Evolutionary conservation across 768 basidiomycete genomes (phyloP), one percentile per base, ranked within the genome.

Genomic region (Rickenella mellea): DNA sequence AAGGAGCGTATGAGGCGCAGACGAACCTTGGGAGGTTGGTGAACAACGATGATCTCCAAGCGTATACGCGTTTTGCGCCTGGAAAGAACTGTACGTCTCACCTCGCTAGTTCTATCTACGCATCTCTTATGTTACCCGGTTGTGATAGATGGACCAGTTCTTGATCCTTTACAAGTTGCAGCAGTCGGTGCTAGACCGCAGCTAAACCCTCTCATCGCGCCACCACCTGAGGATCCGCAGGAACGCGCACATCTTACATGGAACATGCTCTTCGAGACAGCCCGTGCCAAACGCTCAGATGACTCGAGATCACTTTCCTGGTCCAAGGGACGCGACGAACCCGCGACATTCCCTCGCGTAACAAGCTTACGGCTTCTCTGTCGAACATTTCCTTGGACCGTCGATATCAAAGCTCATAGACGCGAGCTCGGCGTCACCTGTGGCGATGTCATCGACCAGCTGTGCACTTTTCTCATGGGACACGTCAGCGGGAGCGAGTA

Each of bases 221-320:
- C 78, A 2, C 15, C 53, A 53, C 30, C 62, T 58, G 46, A 64
- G 19, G 65, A 67, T 7, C 55, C 57, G 4, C 50, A 61, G 4
- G 68, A 72, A 1, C 58, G 62, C 21, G 68, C 70, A 5, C 73
- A 74, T 53, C 62, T 87, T 32, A 74, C 71, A 36, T 86, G 83
- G 82, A 81, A 83, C 59, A 81, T 87, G 78, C 68, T 82, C 30
- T 83, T 77, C 55, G 62, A 66, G 5, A 71, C 80, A 5, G 71
- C 67, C 29, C 68, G 74, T 45, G 76, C 78, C 41, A 73, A 73
- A 49, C 73, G 78, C 43, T 81, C 78, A 4, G 68, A 64, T n/a
- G 84, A 85, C 44, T 65, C 70, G 3, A 47, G 63, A 2, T 66
- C 71, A 29, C 64, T 74, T 19, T 83, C 83, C 0, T 87, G 84